Base-by-base conservation (phyloP, 345 rosid species). In the Bretschneidera sinensis region DNA sequence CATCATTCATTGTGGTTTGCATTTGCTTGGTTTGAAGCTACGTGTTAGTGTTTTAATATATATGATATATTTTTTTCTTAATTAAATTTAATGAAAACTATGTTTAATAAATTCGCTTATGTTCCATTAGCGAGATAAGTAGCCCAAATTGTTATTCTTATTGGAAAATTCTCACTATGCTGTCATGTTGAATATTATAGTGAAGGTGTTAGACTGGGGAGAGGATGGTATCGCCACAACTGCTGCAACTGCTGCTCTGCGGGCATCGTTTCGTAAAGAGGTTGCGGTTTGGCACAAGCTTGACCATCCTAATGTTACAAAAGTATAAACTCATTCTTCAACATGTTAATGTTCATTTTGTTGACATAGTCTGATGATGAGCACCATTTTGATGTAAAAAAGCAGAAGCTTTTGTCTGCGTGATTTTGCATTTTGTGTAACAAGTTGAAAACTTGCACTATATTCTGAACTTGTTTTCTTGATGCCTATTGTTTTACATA, bases 231-330 rank as follows among this genome's bases (percentile, higher is more conserved):
- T 74, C 6, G 80, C 79, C 43, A 76, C 87, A 24, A 20, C 71
- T 25, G 81, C 86, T 60, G 97, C 85, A 82, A 88, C 89, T 61
- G 81, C 91, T 60, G 84, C 95, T 57, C 57, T 83, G 57, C 82
- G 95, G 57, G 78, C 85, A 71, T 86, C 95, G 24, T 94, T 94
- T 64, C 78, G 49, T 66, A 87, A 90, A 76, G 99, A 90, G 70
- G 99, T 94, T 61, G 87, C 92, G 48, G 99, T 94, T 65, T 94
- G 99, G 99, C 85, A 94, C 62, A 90, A 90, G 80, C 96, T 94
- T 43, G 65, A 81, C 72, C 95, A 94, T 78, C 91, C 85, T 39
- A 94, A 94, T 69, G 97, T 94, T 54, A 94, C 99, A 17, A 84
- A 81, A 71, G 99, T 94, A 74, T 48, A 43, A 48, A 28, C 54